These are phyloP conservation scores for Aeschynomene evenia DNA, from an alignment of 306 rosid species.

Conservation along the genomic window DNA sequence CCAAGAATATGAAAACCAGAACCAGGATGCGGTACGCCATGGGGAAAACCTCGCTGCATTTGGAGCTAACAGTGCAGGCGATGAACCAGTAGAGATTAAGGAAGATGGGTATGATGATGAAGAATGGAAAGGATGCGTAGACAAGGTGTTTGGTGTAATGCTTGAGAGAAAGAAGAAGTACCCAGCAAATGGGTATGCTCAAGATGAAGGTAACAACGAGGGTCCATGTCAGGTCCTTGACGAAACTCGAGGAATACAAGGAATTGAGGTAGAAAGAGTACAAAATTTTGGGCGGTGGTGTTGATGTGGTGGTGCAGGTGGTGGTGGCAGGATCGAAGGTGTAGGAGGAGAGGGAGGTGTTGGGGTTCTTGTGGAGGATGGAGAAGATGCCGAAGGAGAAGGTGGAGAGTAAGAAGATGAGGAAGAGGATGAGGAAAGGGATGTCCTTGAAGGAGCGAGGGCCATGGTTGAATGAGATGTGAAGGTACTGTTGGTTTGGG, in stretches of 20 bases:
- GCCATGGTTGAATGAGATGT: slow-evolving; percentile 66
- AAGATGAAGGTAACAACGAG: slow-evolving; percentile 60
- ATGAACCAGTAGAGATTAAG: slow-evolving; percentile 85
- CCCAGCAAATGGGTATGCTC: slow-evolving; percentile 61
- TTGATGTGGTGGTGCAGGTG: slow-evolving; percentile 38
- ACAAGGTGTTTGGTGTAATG: slow-evolving; percentile 79
- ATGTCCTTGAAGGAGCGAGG: slow-evolving; percentile 72
- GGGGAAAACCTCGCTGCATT: slow-evolving; percentile 62
- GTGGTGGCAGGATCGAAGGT: slow-evolving; percentile 47
- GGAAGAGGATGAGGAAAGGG: slow-evolving; percentile 66
- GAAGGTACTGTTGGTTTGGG: slow-evolving; percentile 43
- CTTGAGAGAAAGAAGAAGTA: slow-evolving; percentile 62
- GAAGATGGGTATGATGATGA: slow-evolving; percentile 62
- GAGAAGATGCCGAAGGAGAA: slow-evolving; percentile 75
- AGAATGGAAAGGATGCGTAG: slow-evolving; percentile 69
- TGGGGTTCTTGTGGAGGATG: slow-evolving; percentile 51
- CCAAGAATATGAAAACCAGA: slow-evolving; percentile 52
- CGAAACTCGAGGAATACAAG: slow-evolving; percentile 34
- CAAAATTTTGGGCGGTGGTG: slow-evolving; percentile 2
- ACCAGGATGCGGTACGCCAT: slow-evolving; percentile 61
- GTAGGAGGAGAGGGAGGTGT: slow-evolving; percentile 52
- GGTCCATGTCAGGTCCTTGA: slow-evolving; percentile 59
- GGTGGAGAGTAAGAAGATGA: slow-evolving; percentile 58
- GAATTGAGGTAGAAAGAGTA: slow-evolving; percentile 27
- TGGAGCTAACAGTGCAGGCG: slow-evolving; percentile 63